Evolutionary conservation across 768 basidiomycete genomes (phyloP).

Genomic region (Psilocybe subaeruginosa): DNA sequence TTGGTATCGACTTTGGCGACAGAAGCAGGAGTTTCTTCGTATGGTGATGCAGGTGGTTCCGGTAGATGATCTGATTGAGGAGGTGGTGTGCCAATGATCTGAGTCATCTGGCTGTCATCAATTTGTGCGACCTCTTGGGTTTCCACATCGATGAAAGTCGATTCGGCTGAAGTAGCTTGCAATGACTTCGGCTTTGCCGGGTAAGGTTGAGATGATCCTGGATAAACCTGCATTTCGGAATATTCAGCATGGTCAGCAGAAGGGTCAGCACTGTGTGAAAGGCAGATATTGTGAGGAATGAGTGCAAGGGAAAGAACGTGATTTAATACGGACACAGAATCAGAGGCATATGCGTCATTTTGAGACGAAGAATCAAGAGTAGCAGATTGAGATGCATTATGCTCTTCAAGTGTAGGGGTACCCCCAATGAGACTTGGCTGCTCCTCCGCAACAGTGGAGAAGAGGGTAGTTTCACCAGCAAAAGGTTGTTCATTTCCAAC

Average conservation of each 20-base stretch:
- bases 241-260: constrained; percentile 50
- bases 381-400: constrained; percentile 18
- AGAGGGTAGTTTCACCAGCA: constrained; percentile 7
- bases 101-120: constrained; percentile 21
- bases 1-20: constrained; percentile 39
- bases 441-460: constrained; percentile 4
- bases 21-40: constrained; percentile 47
- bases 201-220: constrained; percentile 20
- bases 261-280: constrained; percentile 45
- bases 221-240: constrained; percentile 46
- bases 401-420: not conserved
- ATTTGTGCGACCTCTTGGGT: constrained; percentile 28
- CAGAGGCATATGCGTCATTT: constrained; percentile 33
- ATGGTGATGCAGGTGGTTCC: constrained; percentile 56
- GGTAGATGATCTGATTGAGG: constrained; percentile 49
- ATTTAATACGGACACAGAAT: constrained; percentile 55
- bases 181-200: constrained; percentile 36
- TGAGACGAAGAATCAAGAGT: constrained; percentile 28
- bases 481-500: constrained; percentile 14
- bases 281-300: constrained; percentile 39
- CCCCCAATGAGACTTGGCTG: not conserved
- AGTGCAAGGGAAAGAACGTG: constrained; percentile 36
- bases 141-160: constrained; percentile 55
- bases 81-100: constrained; percentile 15
- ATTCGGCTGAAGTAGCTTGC: constrained; percentile 49